A percentile compares a stretch with the other conserved stretches of the same genome.
phyloP scores from a whole-genome alignment of 2,329 filamentous ascomycete genomes.

The Sporothrix brunneoviolacea region DNA sequence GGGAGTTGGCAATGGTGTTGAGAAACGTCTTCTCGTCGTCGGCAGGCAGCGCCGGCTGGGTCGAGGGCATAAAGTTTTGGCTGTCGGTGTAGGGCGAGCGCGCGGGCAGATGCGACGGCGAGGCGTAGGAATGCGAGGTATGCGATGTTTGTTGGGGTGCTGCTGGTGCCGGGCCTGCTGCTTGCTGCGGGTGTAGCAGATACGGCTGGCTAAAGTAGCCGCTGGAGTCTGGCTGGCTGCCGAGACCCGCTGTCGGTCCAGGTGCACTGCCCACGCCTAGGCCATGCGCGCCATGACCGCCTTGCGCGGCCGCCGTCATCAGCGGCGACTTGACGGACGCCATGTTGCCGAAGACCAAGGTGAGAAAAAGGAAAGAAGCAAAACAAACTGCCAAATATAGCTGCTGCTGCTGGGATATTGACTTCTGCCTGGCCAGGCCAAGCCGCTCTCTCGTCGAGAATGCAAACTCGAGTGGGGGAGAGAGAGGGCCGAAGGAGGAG shows the following conservation, averaged over 20 bases:
- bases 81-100: slow-evolving; percentile 15
- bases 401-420: no score
- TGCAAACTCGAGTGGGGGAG: no score
- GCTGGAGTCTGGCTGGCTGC: slow-evolving; percentile 12
- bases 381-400: not conserved
- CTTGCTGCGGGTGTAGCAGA: slow-evolving; percentile 16
- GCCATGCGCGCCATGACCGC: not conserved
- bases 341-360: not conserved
- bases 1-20: slow-evolving; percentile 29
- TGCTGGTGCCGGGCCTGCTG: not conserved
- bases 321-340: not conserved
- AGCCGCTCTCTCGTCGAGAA: no score
- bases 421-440: no score
- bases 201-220: slow-evolving; percentile 27
- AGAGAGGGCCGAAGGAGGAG: no score
- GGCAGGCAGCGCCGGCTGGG: slow-evolving; percentile 16
- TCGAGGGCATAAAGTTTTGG: slow-evolving; percentile 15
- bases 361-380: not conserved
- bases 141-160: not conserved
- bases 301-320: not conserved
- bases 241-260: not conserved
- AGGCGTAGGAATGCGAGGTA: slow-evolving; percentile 1
- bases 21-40: slow-evolving; percentile 29
- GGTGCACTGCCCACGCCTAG: not conserved
- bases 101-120: slow-evolving; percentile 7